phyloP scores from a whole-genome alignment of 2,329 filamentous ascomycete genomes.

The Claviceps citrina region DNA sequence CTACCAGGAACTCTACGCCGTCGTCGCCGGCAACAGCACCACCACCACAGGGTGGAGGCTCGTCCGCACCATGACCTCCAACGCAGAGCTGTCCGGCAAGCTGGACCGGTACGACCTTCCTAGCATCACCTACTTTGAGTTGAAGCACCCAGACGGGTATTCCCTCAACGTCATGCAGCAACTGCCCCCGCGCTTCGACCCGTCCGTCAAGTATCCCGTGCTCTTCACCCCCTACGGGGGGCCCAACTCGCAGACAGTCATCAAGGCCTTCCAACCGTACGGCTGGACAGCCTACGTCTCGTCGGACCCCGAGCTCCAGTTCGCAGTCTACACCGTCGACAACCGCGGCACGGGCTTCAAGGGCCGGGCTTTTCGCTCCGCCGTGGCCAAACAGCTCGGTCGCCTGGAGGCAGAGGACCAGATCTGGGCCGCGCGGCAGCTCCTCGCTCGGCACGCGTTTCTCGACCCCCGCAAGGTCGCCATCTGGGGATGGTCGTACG shows the following conservation, averaged over 20 bases:
- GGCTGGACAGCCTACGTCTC: slow-evolving; percentile 48
- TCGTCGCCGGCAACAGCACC: slow-evolving; percentile 39
- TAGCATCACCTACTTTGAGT: too few species aligned
- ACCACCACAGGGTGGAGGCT: slow-evolving; percentile 19
- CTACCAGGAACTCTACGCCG: slow-evolving; percentile 53
- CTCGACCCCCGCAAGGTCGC: slow-evolving; percentile 44
- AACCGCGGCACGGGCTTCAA: slow-evolving; percentile 51
- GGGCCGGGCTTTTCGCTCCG: slow-evolving; percentile 45
- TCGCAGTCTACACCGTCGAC: slow-evolving; percentile 52
- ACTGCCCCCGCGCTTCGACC: slow-evolving; percentile 48
- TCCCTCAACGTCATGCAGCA: slow-evolving; percentile 49
- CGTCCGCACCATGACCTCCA: slow-evolving; percentile 43
- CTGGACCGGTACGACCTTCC: slow-evolving; percentile 46
- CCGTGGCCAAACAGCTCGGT: slow-evolving; percentile 44
- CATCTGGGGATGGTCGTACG: slow-evolving; percentile 56
- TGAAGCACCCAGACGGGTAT: too few species aligned
- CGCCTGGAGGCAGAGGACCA: slow-evolving; percentile 50
- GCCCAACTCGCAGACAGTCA: slow-evolving; percentile 45
- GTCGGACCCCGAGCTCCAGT: too few species aligned
- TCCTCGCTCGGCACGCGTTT: slow-evolving; percentile 31
- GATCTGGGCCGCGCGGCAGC: slow-evolving; percentile 47
- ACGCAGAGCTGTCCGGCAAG: slow-evolving; percentile 38
- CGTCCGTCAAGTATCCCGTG: slow-evolving; percentile 47
- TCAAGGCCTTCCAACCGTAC: slow-evolving; percentile 38
- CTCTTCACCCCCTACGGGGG: slow-evolving; percentile 56